Conservation (phyloP, 192 early-diverging fungal species). For the Diversispora epigaea region DNA sequence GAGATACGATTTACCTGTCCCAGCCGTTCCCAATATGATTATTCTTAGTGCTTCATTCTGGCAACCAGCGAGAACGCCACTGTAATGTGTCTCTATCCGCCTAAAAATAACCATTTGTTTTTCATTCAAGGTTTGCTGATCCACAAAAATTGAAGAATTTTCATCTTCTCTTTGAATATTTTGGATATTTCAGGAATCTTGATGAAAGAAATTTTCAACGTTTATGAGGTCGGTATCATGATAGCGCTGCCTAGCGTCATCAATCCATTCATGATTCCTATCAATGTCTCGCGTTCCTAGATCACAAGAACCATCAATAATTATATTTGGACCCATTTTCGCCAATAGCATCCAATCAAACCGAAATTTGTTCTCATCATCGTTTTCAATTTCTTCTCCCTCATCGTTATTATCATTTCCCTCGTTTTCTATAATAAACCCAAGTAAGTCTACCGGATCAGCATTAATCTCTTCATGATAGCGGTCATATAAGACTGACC, state of each 20-base stretch:
- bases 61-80: background rate
- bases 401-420: background rate
- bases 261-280: background rate
- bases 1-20: background rate
- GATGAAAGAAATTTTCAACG: background rate
- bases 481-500: background rate
- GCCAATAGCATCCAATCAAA: too few species aligned
- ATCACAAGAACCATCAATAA: background rate
- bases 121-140: background rate
- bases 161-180: background rate
- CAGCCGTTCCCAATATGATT: background rate
- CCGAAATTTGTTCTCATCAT: background rate
- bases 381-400: background rate
- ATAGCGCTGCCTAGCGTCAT: background rate
- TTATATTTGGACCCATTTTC: background rate
- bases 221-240: background rate
- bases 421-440: background rate
- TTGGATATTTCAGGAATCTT: background rate
- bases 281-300: background rate
- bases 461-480: background rate
- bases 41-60: background rate
- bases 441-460: background rate
- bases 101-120: background rate
- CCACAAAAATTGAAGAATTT: background rate
- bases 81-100: background rate